A percentile compares a stretch with the other conserved stretches of the same genome.
These are phyloP conservation scores for Beauveria sp. DNA, from an alignment of 2,329 filamentous ascomycete genomes.

Conservation along the genomic window DNA sequence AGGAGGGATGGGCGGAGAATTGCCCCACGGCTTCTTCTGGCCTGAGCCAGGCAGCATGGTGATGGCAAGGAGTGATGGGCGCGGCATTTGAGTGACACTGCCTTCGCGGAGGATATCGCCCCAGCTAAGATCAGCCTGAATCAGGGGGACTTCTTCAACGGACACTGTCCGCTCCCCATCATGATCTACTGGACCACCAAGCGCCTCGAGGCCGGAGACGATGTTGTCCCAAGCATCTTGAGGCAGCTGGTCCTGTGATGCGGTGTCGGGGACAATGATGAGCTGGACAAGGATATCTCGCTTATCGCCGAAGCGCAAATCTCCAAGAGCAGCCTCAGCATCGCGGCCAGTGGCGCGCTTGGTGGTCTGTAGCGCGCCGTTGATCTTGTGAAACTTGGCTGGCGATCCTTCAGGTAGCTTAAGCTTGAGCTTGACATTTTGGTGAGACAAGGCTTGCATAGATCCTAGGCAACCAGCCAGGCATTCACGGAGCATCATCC, in stretches of 20 bases:
- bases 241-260: constrained; percentile 73
- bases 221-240: constrained; percentile 97
- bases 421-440: constrained; percentile 94
- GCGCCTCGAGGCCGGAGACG: constrained; percentile 86
- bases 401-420: constrained; percentile 92
- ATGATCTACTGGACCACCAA: constrained; percentile 78
- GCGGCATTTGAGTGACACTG: constrained; percentile 73
- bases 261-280: constrained; percentile 80
- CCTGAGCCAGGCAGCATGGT: constrained; percentile 78
- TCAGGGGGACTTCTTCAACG: constrained; percentile 88
- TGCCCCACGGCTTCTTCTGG: constrained; percentile 58
- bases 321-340: constrained; percentile 84
- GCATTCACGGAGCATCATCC: constrained; percentile 99
- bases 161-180: constrained; percentile 78
- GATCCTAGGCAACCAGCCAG: constrained; percentile 87
- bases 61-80: constrained; percentile 86
- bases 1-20: constrained; percentile 77
- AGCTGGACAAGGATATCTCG: constrained; percentile 87
- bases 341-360: constrained; percentile 92
- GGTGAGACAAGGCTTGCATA: constrained; percentile 91
- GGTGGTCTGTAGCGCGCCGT: constrained; percentile 88
- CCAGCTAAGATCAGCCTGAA: constrained; percentile 90
- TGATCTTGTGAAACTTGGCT: constrained; percentile 98
- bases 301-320: constrained; percentile 93
- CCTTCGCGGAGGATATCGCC: constrained; percentile 90